phyloP scores from a whole-genome alignment of 345 rosid genomes.

The Ceriops tagal region DNA sequence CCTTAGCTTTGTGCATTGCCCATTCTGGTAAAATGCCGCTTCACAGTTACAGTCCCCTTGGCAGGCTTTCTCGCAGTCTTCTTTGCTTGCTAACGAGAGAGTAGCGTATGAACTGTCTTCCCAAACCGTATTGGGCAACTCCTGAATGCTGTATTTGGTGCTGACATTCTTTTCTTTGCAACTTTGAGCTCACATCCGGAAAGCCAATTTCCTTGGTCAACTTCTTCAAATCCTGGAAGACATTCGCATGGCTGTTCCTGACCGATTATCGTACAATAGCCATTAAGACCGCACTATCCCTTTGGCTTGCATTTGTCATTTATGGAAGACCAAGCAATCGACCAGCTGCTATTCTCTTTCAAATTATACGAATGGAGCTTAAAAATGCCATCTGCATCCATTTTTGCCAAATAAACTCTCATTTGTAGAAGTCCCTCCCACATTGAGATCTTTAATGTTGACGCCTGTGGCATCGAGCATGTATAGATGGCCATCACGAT shows the following conservation, averaged over 20 bases:
- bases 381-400: conserved; percentile 23
- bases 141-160: conserved; percentile 3
- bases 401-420: conserved; percentile 1
- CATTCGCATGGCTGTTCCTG: neutral
- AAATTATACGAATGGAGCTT: conserved; percentile 13
- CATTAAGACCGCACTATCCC: conserved; percentile 28
- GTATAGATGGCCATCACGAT: conserved; percentile 21
- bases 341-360: conserved; percentile 1
- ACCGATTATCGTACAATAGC: conserved; percentile 18
- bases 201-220: conserved; percentile 7
- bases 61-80: conserved; percentile 20
- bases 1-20: conserved; percentile 20
- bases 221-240: conserved; percentile 23
- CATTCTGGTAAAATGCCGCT: conserved; percentile 15
- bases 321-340: neutral
- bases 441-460: neutral
- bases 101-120: conserved; percentile 13
- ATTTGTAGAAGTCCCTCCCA: neutral
- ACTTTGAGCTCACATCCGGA: conserved; percentile 23
- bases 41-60: conserved; percentile 29
- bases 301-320: conserved; percentile 11
- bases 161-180: conserved; percentile 8
- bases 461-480: neutral
- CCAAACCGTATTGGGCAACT: conserved; percentile 5
- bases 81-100: neutral